These are phyloP conservation scores for Mycosphaerella sp. DNA, from an alignment of 2,329 filamentous ascomycete species.

Conservation along the genomic window DNA sequence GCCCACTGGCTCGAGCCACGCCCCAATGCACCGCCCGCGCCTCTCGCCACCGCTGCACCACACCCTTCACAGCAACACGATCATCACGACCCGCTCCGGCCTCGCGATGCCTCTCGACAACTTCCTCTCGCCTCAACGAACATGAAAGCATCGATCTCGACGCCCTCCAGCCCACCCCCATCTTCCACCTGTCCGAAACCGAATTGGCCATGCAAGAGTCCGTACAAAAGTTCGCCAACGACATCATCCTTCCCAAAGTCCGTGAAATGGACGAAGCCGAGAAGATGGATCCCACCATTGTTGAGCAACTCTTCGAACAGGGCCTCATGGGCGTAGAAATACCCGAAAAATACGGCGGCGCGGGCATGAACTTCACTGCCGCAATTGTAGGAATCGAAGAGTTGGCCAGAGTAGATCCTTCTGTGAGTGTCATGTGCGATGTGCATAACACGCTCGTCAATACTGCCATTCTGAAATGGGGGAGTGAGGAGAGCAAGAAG, in stretches of 20 bases:
- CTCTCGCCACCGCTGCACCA: neutral
- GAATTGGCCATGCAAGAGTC: constrained; percentile 84
- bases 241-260: constrained; percentile 81
- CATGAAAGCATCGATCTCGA: constrained; percentile 53
- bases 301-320: constrained; percentile 95
- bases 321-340: constrained; percentile 97
- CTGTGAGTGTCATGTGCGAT: constrained; percentile 89
- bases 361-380: constrained; percentile 97
- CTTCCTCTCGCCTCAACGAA: constrained; percentile 35
- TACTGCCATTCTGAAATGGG: constrained; percentile 83
- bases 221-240: constrained; percentile 83
- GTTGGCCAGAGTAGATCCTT: constrained; percentile 86
- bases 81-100: constrained; percentile 3
- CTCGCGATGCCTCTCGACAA: constrained; percentile 40
- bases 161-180: constrained; percentile 80
- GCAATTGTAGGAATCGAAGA: constrained; percentile 97
- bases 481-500: constrained; percentile 68
- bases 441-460: constrained; percentile 98
- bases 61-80: neutral
- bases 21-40: constrained; percentile 14
- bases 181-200: constrained; percentile 85
- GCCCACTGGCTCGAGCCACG: constrained; percentile 32
- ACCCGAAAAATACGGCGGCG: constrained; percentile 91
- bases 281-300: constrained; percentile 77
- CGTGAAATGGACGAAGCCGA: constrained; percentile 98